Evolutionary conservation across 192 early-diverging fungal species (phyloP).

Genomic region (Coemansia sp.): DNA sequence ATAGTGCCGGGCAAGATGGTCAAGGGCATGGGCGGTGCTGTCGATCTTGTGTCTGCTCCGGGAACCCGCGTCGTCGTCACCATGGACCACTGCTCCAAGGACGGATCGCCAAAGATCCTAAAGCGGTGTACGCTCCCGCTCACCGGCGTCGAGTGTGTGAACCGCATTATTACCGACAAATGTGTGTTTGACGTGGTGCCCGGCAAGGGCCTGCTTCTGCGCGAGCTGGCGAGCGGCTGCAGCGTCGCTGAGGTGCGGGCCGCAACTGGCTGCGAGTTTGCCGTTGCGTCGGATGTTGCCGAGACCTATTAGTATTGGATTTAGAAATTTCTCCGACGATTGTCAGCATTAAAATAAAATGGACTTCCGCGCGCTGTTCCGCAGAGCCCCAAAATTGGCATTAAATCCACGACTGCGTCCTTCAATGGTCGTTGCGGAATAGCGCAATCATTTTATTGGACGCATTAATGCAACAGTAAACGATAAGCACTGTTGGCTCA

Average conservation of each 20-base stretch:
- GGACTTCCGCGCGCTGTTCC: neutral
- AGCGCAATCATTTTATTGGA: neutral
- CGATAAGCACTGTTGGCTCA: neutral
- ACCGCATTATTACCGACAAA: conserved; percentile 64
- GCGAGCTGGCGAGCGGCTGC: conserved; percentile 59
- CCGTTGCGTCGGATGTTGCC: conserved; percentile 34
- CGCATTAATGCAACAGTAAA: neutral
- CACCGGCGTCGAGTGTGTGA: conserved; percentile 64
- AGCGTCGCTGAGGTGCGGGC: conserved; percentile 59
- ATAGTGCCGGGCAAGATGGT: conserved; percentile 81
- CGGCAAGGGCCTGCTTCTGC: conserved; percentile 49
- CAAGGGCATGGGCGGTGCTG: conserved; percentile 78
- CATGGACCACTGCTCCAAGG: conserved; percentile 59
- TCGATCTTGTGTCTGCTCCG: conserved; percentile 70
- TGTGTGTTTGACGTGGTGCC: conserved; percentile 66
- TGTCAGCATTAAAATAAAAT: neutral
- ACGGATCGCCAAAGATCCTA: conserved; percentile 69
- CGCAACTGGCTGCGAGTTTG: conserved; percentile 57
- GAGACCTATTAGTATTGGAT: conserved; percentile 20
- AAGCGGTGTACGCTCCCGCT: conserved; percentile 67
- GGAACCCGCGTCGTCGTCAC: conserved; percentile 70
- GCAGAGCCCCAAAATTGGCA: neutral
- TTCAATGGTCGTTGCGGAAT: neutral
- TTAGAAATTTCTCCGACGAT: neutral
- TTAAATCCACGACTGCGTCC: neutral